phyloP scores from a whole-genome alignment of 805 yeast species.

The Vanderwaltozyma verrucispora region DNA sequence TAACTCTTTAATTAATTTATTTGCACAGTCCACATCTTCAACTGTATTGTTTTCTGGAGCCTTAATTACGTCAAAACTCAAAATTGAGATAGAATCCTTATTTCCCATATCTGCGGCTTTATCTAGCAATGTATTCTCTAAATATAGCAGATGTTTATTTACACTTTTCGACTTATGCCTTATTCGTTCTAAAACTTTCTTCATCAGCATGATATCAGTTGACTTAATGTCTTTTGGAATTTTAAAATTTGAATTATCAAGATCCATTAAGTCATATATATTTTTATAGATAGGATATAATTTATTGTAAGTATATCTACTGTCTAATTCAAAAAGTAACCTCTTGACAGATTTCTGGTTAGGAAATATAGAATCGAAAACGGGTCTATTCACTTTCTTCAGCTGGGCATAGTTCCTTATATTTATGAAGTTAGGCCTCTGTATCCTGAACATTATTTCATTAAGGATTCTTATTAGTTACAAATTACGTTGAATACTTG shows the following conservation, averaged over 20 bases:
- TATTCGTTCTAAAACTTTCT: conserved; percentile 52
- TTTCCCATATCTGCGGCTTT: conserved; percentile 77
- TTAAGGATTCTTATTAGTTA: too few species aligned
- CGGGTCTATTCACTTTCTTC: conserved; percentile 22
- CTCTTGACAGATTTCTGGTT: conserved; percentile 45
- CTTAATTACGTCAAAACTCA: conserved; percentile 56
- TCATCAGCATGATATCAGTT: conserved; percentile 54
- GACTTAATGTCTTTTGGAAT: not conserved
- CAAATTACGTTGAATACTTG: too few species aligned
- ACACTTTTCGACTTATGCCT: conserved; percentile 50
- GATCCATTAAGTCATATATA: conserved; percentile 32
- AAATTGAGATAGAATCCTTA: conserved; percentile 64
- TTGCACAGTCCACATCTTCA: conserved; percentile 52
- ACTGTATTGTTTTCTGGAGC: conserved; percentile 15
- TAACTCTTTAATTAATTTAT: conserved; percentile 45
- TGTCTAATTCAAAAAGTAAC: conserved; percentile 56
- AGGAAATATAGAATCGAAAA: conserved; percentile 44
- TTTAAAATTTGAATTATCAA: conserved; percentile 26
- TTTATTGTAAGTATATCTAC: conserved; percentile 43
- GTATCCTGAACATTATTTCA: too few species aligned
- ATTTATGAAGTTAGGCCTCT: too few species aligned
- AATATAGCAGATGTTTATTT: conserved; percentile 42
- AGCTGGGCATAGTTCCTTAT: not conserved
- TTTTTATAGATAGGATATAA: conserved; percentile 43
- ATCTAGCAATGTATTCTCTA: conserved; percentile 66